Percentiles rank a stretch among this genome's conserved stretches.
Conservation (phyloP, 1,284 basidiomycete species). For the Papiliotrema nemorosa region DNA sequence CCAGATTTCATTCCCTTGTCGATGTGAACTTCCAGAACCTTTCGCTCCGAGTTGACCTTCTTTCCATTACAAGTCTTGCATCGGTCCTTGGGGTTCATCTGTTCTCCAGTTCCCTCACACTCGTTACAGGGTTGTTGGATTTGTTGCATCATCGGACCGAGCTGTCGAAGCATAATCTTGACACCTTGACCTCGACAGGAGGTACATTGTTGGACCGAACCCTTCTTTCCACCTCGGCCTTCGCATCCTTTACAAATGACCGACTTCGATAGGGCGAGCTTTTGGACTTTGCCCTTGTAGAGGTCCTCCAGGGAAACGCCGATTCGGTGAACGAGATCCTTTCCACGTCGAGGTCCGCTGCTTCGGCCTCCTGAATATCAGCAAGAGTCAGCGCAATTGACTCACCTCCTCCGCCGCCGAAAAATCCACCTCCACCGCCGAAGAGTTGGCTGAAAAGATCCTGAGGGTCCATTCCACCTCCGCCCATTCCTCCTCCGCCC, state of each 20-base stretch:
- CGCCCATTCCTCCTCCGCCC: conserved; percentile 76
- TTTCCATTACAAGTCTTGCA: conserved; percentile 94
- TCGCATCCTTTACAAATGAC: conserved; percentile 90
- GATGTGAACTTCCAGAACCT: conserved; percentile 97
- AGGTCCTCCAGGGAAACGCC: conserved; percentile 95
- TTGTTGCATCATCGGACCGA: conserved; percentile 99
- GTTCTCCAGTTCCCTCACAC: conserved; percentile 86
- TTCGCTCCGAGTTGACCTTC: conserved; percentile 92
- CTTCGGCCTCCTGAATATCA: conserved; percentile 9
- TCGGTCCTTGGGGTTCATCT: conserved; percentile 90
- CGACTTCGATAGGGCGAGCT: conserved; percentile 94
- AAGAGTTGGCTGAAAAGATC: conserved; percentile 98
- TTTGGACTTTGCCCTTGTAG: conserved; percentile 97
- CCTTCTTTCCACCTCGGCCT: conserved; percentile 96
- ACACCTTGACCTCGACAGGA: conserved; percentile 87
- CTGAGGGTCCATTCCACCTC: conserved; percentile 90
- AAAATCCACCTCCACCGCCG: conserved; percentile 62
- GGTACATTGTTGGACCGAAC: conserved; percentile 77
- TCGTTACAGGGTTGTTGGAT: conserved; percentile 94
- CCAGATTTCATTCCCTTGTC: conserved; percentile 99
- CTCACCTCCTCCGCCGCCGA: conserved; percentile 57
- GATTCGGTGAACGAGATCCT: conserved; percentile 97
- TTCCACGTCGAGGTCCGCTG: conserved; percentile 86
- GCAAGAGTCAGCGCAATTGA: not conserved
- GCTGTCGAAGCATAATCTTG: conserved; percentile 84